Evolutionary conservation across 768 basidiomycete species (phyloP).

Genomic region (Naematelia encephala): DNA sequence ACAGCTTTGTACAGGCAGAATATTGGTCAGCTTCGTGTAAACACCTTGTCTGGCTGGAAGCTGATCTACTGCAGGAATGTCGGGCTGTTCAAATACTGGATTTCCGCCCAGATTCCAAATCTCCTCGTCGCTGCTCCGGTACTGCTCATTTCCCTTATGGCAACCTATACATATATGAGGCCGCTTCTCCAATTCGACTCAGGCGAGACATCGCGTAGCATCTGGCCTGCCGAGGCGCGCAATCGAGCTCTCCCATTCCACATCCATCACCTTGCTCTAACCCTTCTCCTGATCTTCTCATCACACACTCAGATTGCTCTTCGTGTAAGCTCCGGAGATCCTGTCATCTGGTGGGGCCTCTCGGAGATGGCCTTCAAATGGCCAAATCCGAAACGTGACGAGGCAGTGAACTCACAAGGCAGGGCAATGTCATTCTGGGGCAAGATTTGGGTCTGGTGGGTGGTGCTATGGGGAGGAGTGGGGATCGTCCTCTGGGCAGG

Average conservation of each 20-base stretch:
- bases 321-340: constrained; percentile 70
- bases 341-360: constrained; percentile 82
- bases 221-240: background rate
- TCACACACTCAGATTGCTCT: constrained; percentile 86
- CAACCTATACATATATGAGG: constrained; percentile 42
- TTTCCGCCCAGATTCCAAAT: constrained; percentile 75
- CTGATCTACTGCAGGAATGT: constrained; percentile 56
- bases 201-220: constrained; percentile 7
- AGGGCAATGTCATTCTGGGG: constrained; percentile 51
- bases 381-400: background rate
- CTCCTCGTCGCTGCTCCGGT: constrained; percentile 75
- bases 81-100: constrained; percentile 86
- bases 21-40: constrained; percentile 61
- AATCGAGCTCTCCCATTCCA: constrained; percentile 63
- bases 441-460: constrained; percentile 71
- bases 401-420: background rate
- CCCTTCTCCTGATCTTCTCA: constrained; percentile 65
- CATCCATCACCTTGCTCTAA: constrained; percentile 66
- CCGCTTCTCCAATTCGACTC: background rate
- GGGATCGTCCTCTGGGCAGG: constrained; percentile 73
- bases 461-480: constrained; percentile 67
- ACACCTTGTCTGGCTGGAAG: background rate
- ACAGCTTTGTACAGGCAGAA: constrained; percentile 70
- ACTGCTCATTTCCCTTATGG: constrained; percentile 57
- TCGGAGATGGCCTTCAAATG: constrained; percentile 59